Conservation (phyloP, 2,329 filamentous ascomycete species). For the Pseudocercospora cruenta region DNA sequence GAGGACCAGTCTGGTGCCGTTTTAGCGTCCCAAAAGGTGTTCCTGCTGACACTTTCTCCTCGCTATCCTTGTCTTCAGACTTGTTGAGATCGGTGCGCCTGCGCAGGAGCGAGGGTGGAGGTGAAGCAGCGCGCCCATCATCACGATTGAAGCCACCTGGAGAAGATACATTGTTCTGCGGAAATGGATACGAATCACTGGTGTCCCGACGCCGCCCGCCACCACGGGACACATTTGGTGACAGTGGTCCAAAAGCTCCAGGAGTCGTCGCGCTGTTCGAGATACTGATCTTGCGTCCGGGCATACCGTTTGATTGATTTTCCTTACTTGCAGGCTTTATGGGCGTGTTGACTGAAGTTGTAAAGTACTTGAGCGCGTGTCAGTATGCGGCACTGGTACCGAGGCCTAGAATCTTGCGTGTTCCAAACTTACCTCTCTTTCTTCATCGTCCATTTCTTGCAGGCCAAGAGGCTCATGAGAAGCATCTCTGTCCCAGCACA, state of each 20-base stretch:
- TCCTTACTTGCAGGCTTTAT: slow-evolving; percentile 76
- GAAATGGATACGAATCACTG: slow-evolving; percentile 67
- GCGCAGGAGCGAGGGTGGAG: slow-evolving; percentile 63
- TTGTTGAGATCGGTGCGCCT: slow-evolving; percentile 64
- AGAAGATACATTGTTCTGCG: slow-evolving; percentile 58
- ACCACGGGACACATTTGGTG: slow-evolving; percentile 74
- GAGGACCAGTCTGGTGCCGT: slow-evolving; percentile 59
- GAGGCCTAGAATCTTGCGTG: neutral
- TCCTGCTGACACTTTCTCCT: slow-evolving; percentile 39
- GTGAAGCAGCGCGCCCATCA: slow-evolving; percentile 63
- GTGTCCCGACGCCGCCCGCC: slow-evolving; percentile 79
- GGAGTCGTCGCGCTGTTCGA: slow-evolving; percentile 67
- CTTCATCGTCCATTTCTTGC: slow-evolving; percentile 70
- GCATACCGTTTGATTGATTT: slow-evolving; percentile 58
- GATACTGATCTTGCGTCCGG: slow-evolving; percentile 79
- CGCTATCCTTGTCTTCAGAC: slow-evolving; percentile 38
- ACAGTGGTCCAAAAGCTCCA: slow-evolving; percentile 69
- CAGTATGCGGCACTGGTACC: slow-evolving; percentile 8
- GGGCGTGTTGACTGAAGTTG: slow-evolving; percentile 87
- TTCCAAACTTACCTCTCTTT: slow-evolving; percentile 59
- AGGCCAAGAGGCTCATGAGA: slow-evolving; percentile 72
- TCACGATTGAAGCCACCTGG: slow-evolving; percentile 64
- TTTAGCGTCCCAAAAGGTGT: slow-evolving; percentile 58
- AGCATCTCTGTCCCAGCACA: slow-evolving; percentile 84
- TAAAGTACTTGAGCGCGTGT: slow-evolving; percentile 65